A percentile compares a stretch with the other conserved stretches of the same genome.
Conservation (phyloP, 1,139 yeast genomes). For the Schwanniomyces etchellsii region DNA sequence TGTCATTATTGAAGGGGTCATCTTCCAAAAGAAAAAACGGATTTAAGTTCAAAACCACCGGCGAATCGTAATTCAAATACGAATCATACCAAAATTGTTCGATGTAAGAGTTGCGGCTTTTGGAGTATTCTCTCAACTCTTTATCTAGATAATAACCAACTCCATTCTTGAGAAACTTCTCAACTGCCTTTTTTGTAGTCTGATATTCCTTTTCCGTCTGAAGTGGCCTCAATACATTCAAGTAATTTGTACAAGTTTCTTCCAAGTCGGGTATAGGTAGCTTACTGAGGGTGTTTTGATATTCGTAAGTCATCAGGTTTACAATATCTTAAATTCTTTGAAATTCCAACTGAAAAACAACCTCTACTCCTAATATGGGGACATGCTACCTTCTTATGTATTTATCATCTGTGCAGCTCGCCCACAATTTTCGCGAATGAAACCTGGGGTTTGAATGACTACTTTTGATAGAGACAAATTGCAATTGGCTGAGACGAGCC, state of each 20-base stretch:
- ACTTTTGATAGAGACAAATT: background rate
- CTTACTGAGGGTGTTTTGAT: conserved; percentile 52
- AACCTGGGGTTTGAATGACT: conserved; percentile 1
- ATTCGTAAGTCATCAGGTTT: conserved; percentile 40
- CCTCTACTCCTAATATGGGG: too few species aligned
- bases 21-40: conserved; percentile 87
- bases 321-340: too few species aligned
- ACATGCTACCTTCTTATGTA: too few species aligned
- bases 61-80: conserved; percentile 79
- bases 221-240: conserved; percentile 65
- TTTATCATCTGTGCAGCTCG: too few species aligned
- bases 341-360: too few species aligned
- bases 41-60: conserved; percentile 80
- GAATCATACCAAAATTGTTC: conserved; percentile 95
- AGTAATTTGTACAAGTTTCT: conserved; percentile 59
- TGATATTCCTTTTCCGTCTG: conserved; percentile 69
- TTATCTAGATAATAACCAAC: conserved; percentile 59
- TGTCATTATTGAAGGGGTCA: conserved; percentile 76
- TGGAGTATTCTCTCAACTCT: conserved; percentile 58
- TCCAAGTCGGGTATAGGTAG: conserved; percentile 75
- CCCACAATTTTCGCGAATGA: background rate
- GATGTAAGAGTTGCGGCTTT: conserved; percentile 67
- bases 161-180: conserved; percentile 47
- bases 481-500: background rate
- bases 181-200: conserved; percentile 56